phyloP scores from a whole-genome alignment of 495 filamentous ascomycete genomes.

The Parathielavia hyrcaniae region DNA sequence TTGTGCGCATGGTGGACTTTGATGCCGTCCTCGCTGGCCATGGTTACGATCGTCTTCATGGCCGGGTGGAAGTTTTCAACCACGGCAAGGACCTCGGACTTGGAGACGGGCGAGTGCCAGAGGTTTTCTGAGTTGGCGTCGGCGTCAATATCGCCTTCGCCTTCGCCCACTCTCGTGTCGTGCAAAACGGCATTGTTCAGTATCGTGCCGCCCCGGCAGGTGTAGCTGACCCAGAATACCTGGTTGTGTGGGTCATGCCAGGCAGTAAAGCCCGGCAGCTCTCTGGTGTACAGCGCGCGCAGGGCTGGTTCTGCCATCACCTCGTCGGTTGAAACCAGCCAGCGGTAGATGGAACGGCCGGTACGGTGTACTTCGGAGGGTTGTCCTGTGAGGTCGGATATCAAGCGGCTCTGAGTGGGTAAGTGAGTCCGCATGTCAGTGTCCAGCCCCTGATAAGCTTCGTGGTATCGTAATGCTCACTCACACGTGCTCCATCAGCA shows the following conservation, averaged over 20 bases:
- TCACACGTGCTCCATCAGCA: conserved; percentile 33
- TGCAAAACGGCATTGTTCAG: conserved; percentile 33
- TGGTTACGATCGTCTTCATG: conserved; percentile 18
- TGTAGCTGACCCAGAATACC: conserved; percentile 40
- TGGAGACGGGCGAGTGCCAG: conserved; percentile 22
- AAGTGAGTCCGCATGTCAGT: too few relatives aligned
- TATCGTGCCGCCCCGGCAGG: conserved; percentile 36
- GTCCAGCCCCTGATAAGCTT: too few relatives aligned
- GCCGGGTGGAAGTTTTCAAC: conserved; percentile 26
- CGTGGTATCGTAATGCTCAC: neutral
- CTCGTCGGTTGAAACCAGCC: conserved; percentile 39
- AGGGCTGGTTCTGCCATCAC: conserved; percentile 34
- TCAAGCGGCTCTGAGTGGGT: conserved; percentile 29
- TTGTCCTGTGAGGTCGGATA: conserved; percentile 23
- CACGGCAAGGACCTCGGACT: conserved; percentile 19
- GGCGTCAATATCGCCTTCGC: neutral
- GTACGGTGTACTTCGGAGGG: conserved; percentile 18
- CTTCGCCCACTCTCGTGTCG: conserved; percentile 20
- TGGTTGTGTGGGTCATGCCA: conserved; percentile 27
- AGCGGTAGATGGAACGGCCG: conserved; percentile 43
- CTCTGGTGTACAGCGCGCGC: conserved; percentile 21
- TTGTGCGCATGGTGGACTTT: conserved; percentile 28
- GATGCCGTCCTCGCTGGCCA: conserved; percentile 32
- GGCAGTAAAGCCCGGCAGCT: conserved; percentile 27
- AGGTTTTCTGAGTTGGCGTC: too few relatives aligned